Base-by-base conservation (phyloP, 2,329 filamentous ascomycete genomes). In the Penicillium thymicola region DNA sequence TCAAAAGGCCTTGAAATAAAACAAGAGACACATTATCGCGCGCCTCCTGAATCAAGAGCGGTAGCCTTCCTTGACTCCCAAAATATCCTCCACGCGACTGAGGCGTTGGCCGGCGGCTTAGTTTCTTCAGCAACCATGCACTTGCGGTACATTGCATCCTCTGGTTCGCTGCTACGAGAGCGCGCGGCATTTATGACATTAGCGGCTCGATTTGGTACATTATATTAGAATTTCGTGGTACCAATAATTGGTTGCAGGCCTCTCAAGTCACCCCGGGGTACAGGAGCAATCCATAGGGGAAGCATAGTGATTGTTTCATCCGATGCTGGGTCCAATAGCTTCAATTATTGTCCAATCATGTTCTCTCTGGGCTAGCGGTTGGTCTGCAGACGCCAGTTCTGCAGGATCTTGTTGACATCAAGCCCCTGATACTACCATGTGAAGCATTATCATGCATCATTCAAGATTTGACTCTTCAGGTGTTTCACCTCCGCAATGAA, bases 11-110 rank as follows among this genome's bases (percentile, higher is more conserved):
- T 18, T 41, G 16, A 18, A 13, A 28, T 32, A 42, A 56, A 43
- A 49, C 37, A 40, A 9, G n/a, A 32, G 58, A 40, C 63, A 1
- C 18, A 40, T 40, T 40, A 23, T 40, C 38, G 65, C 63, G 65
- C 59, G 59, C 59, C 46, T 53, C 58, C 56, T 59, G 56, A 50
- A 51, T 55, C 56, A 28, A 5, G 27, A 32, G 30, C 5, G 11
- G 3, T 8, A 21, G 18, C 30, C 25, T 25, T 36, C 2, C 21
- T 27, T 16, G 4, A 14, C 2, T 45, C 27, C 41, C 4, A 27
- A 38, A 37, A 44, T 53, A 38, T 28, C 14, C 11, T 11, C 43
- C 44, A 32, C 28, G n/a, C n/a, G n/a, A 9, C 46, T 34, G 44
- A 5, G 48, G 41, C 54, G 48, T 42, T 3, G 21, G 21, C 44